These are phyloP conservation scores for Tylopilus plumbeoviolaceoides DNA, from an alignment of 768 basidiomycete genomes.

Conservation along the genomic window DNA sequence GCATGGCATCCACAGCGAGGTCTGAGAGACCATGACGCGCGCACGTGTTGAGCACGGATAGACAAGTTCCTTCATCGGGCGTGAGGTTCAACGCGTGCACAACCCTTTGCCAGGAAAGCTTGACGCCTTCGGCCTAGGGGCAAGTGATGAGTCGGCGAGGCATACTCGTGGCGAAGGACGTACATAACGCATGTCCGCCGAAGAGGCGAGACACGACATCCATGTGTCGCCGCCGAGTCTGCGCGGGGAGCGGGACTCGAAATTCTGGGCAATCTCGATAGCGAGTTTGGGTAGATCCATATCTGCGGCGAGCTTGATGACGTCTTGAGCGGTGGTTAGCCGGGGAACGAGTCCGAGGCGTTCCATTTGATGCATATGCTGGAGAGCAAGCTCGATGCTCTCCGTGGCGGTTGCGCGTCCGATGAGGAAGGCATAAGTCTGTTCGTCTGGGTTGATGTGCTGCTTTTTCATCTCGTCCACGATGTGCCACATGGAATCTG, in stretches of 20 bases:
- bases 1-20: conserved; percentile 64
- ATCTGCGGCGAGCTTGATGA: conserved; percentile 53
- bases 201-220: conserved; percentile 62
- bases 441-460: conserved; percentile 45
- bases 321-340: conserved; percentile 43
- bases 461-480: conserved; percentile 53
- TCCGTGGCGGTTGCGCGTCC: conserved; percentile 38
- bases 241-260: conserved; percentile 52
- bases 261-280: conserved; percentile 61
- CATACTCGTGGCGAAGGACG: conserved; percentile 27
- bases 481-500: conserved; percentile 43
- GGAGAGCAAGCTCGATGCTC: conserved; percentile 65
- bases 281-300: conserved; percentile 61
- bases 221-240: conserved; percentile 53
- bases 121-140: conserved; percentile 62
- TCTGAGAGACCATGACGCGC: conserved; percentile 69
- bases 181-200: conserved; percentile 67
- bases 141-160: not conserved
- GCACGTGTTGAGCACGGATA: conserved; percentile 67
- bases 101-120: conserved; percentile 56
- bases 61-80: conserved; percentile 73
- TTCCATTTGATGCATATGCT: conserved; percentile 58
- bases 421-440: conserved; percentile 55
- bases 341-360: conserved; percentile 46
- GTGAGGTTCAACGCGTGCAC: conserved; percentile 48